Base-by-base conservation (phyloP, 2,329 filamentous ascomycete species). In the Boeremia lycopersici region DNA sequence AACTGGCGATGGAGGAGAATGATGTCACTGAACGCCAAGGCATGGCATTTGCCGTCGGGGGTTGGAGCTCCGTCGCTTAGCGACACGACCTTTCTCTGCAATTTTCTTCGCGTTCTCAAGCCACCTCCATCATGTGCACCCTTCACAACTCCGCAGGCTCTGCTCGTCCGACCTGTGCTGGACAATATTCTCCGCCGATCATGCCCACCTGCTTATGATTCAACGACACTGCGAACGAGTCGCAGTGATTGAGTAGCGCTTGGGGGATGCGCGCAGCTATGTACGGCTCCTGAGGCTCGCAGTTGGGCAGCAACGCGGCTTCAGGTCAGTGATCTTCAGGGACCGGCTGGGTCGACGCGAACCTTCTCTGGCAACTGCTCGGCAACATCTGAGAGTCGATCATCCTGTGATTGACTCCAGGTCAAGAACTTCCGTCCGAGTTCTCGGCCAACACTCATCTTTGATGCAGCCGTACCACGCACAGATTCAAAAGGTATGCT, bases 241-340 rank as follows among this genome's bases (percentile, higher is more conserved):
- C 30, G 36, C 31, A 23, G 15, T 11, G 29, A 29, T 52, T 23
- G 31, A 34, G 19, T 19, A 19, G 34, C 26, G 17, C 15, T n/a
- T 15, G 40, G 34, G 30, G 23, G 44, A 19, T 30, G 19, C 15
- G 33, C 17, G 46, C 41, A 41, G 35, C 46, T 45, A 38, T 41
- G 46, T 42, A 56, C 49, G 47, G 51, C 10, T 47, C 33, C 57
- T 63, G 53, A 62, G 53, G 56, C 26, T 43, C 29, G 36, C 11
- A 35, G 43, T 69, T 65, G 63, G 67, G 65, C 63, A 67, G 56
- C 67, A 67, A 64, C 46, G 35, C 41, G 30, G 28, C 41, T 28
- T 36, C 25, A 23, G 25, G 46, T 11, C 25, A 23, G 41, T 55
- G 48, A 56, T 61, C 50, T 52, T 53, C 43, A 47, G 31, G 56